Percentiles rank a stretch among this genome's conserved stretches.
These are phyloP conservation scores for Pseudophaeomoniella oleicola DNA, from an alignment of 2,329 filamentous ascomycete species.

Conservation along the genomic window DNA sequence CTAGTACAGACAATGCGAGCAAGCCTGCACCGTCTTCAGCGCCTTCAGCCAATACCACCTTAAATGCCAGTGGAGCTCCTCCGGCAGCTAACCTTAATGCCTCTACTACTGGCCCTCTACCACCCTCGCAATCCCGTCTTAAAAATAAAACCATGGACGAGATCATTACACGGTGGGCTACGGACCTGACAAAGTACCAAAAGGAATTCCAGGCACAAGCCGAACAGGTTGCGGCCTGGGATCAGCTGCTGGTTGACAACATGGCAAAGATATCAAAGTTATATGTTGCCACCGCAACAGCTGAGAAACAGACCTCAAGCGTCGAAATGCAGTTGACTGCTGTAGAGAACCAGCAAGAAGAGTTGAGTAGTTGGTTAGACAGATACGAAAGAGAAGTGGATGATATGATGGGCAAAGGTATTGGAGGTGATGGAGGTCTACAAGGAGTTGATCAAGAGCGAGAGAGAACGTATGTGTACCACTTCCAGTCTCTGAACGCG, in stretches of 20 bases:
- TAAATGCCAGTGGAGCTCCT: conserved; percentile 4
- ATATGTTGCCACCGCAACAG: conserved; percentile 83
- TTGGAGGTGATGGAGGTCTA: conserved; percentile 30
- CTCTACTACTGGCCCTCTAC: conserved; percentile 67
- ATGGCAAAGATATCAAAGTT: conserved; percentile 89
- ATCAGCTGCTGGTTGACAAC: conserved; percentile 82
- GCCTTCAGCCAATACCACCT: conserved; percentile 15
- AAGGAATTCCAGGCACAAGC: conserved; percentile 92
- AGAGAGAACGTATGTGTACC: conserved; percentile 69
- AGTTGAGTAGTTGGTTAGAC: conserved; percentile 76
- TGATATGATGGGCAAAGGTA: conserved; percentile 66
- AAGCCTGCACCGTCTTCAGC: conserved; percentile 14
- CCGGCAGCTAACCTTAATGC: conserved; percentile 41
- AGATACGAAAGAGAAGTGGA: conserved; percentile 87
- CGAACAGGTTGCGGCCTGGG: conserved; percentile 75
- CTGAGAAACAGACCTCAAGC: conserved; percentile 81
- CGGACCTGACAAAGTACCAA: conserved; percentile 88
- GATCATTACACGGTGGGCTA: conserved; percentile 93
- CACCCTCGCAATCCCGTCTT: conserved; percentile 67
- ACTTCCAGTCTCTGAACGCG: too few relatives aligned
- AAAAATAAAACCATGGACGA: conserved; percentile 99
- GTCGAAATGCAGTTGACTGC: conserved; percentile 81
- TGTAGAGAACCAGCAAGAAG: conserved; percentile 86
- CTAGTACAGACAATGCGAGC: conserved; percentile 7
- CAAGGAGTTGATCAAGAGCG: conserved; percentile 79